These are phyloP conservation scores for Plenodomus biglobosus DNA, from an alignment of 2,329 filamentous ascomycete genomes.

Conservation along the genomic window DNA sequence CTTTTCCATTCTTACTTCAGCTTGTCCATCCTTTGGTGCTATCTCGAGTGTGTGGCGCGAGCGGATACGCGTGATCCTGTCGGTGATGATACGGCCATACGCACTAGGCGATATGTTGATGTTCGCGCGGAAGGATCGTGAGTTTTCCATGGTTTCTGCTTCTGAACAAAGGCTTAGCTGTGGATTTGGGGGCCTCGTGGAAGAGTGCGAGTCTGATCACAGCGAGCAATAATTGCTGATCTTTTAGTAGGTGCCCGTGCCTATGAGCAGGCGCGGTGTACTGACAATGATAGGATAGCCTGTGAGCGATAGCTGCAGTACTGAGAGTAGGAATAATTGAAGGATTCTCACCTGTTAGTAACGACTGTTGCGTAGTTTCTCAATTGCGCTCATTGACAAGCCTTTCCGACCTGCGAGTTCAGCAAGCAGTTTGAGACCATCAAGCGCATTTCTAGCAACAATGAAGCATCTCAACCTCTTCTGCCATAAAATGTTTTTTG, in stretches of 20 bases:
- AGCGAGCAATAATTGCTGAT: too few species aligned
- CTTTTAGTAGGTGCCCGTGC: too few species aligned
- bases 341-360: neutral
- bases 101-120: neutral
- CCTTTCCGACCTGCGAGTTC: neutral
- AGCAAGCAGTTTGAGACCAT: conserved; percentile 10
- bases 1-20: neutral
- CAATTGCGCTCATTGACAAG: conserved; percentile 4
- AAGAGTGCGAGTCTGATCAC: neutral
- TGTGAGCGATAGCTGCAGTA: neutral
- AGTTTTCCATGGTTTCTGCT: neutral
- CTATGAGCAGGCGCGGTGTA: too few species aligned
- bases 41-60: neutral
- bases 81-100: neutral
- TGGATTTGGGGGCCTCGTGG: neutral
- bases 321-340: neutral
- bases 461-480: neutral
- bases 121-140: neutral
- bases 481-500: neutral
- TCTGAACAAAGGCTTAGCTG: neutral
- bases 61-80: conserved; percentile 2
- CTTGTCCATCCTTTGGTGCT: neutral
- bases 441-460: conserved; percentile 6
- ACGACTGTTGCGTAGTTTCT: neutral
- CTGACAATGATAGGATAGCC: neutral